Base-by-base conservation (phyloP, 441 rosid genomes). In the Geranium incanum region DNA sequence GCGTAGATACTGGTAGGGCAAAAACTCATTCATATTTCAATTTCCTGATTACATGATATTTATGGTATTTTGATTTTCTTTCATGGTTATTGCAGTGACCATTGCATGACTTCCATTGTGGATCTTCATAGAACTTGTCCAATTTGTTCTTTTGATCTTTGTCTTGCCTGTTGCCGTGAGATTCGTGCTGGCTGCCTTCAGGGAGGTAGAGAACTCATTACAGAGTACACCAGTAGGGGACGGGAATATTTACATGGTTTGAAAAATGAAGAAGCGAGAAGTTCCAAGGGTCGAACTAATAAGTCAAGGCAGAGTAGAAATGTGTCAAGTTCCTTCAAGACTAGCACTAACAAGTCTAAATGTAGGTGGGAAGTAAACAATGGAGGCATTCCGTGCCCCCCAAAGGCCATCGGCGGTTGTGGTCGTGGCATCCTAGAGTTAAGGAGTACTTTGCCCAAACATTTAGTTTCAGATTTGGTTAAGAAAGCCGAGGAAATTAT, bases 151-250 rank as follows among this genome's bases (percentile, higher is more conserved):
- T 81, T 74, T 71, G 97, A 92, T 75, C 85, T 95, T 33, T 95
- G 99, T 76, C 86, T 92, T 72, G 70, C 21, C 37, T 95, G 99
- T 78, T 89, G 97, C 83, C 74, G 71, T n/a, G 99, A 95, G 80
- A 81, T 95, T 64, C 90, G 95, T 33, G 70, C 81, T 52, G 98
- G 97, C 65, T 63, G 74, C 41, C 74, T 82, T 37, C 86, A 64
- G 72, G 86, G 84, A 62, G 80, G 89, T 68, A 43, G 45, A 62
- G 73, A 80, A 37, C 82, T 83, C 67, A 59, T 67, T 16, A 43
- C 82, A 78, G 80, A 84, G 59, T 88, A 78, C 80, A 12, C 70
- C 16, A 4, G 68, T 36, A 76, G 68, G 33, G 90, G 86, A 12
- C 33, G 68, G 0, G 72, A 3, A 0, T 90, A 95, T 79, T 77